Evolutionary conservation across 2,329 filamentous ascomycete species (phyloP).

Genomic region (Pyricularia grisea): DNA sequence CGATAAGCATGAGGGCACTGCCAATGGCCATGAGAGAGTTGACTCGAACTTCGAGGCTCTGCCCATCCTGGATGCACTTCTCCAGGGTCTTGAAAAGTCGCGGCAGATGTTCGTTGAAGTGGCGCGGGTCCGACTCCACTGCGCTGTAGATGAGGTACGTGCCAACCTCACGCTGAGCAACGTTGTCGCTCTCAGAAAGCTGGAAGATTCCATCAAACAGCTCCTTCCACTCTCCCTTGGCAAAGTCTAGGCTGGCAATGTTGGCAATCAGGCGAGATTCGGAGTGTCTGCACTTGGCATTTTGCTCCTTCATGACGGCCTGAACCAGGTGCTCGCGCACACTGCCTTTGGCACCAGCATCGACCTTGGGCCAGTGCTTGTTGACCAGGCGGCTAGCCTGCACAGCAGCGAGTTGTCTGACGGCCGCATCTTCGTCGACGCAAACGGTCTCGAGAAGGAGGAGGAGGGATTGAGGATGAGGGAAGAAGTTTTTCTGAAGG

Average conservation of each 20-base stretch:
- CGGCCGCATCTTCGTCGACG: constrained; percentile 59
- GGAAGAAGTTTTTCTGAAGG: constrained; percentile 90
- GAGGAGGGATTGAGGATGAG: constrained; percentile 71
- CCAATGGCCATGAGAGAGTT: constrained; percentile 90
- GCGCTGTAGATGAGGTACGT: constrained; percentile 91
- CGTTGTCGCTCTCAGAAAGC: constrained; percentile 65
- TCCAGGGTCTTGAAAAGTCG: constrained; percentile 77
- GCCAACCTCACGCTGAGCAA: constrained; percentile 78
- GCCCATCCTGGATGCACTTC: constrained; percentile 80
- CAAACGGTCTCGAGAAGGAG: constrained; percentile 83
- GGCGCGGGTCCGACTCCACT: constrained; percentile 76
- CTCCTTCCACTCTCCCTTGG: constrained; percentile 76
- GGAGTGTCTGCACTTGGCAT: constrained; percentile 71
- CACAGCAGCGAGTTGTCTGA: constrained; percentile 86
- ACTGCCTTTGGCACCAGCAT: constrained; percentile 66
- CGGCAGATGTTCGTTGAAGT: constrained; percentile 71
- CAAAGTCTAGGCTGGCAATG: constrained; percentile 77
- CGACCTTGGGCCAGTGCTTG: constrained; percentile 76
- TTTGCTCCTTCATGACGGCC: constrained; percentile 70
- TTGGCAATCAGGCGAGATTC: constrained; percentile 80
- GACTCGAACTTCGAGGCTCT: constrained; percentile 86
- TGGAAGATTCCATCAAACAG: constrained; percentile 71
- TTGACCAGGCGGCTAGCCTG: constrained; percentile 74
- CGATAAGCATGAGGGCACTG: constrained; percentile 76
- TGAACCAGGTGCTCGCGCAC: constrained; percentile 79